Evolutionary conservation across 257 asterid genomes (phyloP).

Genomic region (Solanum bulbocastanum): DNA sequence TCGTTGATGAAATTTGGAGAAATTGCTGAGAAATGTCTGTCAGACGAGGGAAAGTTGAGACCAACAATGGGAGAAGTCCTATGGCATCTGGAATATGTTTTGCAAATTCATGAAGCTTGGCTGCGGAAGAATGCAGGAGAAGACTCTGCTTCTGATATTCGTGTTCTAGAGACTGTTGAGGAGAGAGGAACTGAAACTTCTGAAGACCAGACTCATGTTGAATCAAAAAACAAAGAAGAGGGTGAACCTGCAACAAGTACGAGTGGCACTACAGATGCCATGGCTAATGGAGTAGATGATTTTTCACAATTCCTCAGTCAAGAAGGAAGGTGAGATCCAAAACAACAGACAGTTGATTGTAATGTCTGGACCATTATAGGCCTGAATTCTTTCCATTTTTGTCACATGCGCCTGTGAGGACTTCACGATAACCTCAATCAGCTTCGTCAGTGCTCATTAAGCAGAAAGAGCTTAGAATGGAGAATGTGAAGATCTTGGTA

Average conservation of each 20-base stretch:
- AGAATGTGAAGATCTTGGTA: background rate
- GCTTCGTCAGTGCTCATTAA: background rate
- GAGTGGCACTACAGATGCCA: conserved; percentile 4
- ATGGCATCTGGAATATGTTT: conserved; percentile 72
- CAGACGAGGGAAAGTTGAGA: conserved; percentile 66
- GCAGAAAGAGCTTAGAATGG: background rate
- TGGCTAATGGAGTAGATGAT: conserved; percentile 25
- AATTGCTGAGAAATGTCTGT: conserved; percentile 77
- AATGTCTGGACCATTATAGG: background rate
- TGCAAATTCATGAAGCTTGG: conserved; percentile 83
- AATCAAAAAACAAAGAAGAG: background rate
- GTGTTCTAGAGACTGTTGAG: conserved; percentile 8
- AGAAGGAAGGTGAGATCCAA: conserved; percentile 30
- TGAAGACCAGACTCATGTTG: background rate
- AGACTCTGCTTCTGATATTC: conserved; percentile 10
- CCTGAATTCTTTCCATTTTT: background rate
- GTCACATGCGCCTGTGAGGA: background rate
- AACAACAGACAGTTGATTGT: background rate
- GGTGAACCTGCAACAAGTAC: conserved; percentile 2
- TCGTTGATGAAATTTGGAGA: conserved; percentile 58
- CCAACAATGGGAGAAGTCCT: conserved; percentile 88
- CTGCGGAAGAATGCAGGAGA: conserved; percentile 28
- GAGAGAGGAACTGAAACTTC: conserved; percentile 19
- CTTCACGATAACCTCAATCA: background rate
- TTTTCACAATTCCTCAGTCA: conserved; percentile 33